These are phyloP conservation scores for Paralagenidium karlingii DNA, from an alignment of 352 stramenopile genomes.

Conservation along the genomic window DNA sequence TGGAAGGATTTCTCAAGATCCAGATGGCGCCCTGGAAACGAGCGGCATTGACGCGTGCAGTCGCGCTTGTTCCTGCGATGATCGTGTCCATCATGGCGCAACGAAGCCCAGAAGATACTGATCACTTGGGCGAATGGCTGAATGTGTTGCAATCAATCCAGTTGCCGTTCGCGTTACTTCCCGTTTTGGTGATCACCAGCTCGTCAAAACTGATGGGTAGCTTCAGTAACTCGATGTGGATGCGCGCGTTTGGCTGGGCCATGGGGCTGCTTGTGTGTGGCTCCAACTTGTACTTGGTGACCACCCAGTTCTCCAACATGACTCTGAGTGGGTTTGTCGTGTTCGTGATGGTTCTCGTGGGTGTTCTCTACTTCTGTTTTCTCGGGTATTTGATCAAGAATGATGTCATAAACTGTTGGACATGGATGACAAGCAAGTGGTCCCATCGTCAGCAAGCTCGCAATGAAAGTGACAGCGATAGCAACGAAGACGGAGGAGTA, in stretches of 20 bases:
- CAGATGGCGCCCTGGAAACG: conserved; percentile 62
- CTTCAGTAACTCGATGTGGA: conserved; percentile 38
- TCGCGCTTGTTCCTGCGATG: conserved; percentile 85
- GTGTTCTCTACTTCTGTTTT: conserved; percentile 60
- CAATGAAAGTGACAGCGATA: too few species aligned
- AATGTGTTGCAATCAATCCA: conserved; percentile 90
- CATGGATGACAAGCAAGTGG: too few species aligned
- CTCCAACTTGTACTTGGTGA: conserved; percentile 72
- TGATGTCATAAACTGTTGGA: conserved; percentile 17
- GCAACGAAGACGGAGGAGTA: too few species aligned
- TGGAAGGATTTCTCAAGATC: conserved; percentile 94
- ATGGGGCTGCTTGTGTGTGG: conserved; percentile 45
- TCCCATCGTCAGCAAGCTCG: too few species aligned
- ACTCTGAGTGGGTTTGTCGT: conserved; percentile 20
- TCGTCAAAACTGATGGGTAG: conserved; percentile 63
- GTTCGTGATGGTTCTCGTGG: conserved; percentile 12
- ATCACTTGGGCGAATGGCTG: conserved; percentile 83
- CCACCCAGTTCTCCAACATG: conserved; percentile 44
- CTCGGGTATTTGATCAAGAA: conserved; percentile 42
- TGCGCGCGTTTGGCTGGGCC: conserved; percentile 36
- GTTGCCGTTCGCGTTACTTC: conserved; percentile 85
- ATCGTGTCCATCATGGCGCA: conserved; percentile 79
- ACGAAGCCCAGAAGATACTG: conserved; percentile 60
- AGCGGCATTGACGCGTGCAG: conserved; percentile 76
- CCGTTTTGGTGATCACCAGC: conserved; percentile 81